Evolutionary conservation across 1,139 yeast genomes (phyloP), one percentile per base, ranked within the genome.

Genomic region (Starmera stellimalicola): DNA sequence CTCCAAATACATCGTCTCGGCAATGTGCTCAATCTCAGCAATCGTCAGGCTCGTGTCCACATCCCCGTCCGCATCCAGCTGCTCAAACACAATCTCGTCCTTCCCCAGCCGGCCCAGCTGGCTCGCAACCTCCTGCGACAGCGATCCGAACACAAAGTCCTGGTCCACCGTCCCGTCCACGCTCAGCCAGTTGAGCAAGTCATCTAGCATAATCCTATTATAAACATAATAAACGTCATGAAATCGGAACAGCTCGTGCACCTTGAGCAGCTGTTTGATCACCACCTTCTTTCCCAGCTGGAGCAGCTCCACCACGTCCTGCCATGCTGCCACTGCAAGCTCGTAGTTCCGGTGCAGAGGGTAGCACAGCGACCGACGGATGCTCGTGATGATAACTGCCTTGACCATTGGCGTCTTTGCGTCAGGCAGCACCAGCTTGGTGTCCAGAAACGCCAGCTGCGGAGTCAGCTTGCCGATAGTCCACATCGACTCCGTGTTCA

Each of bases 401-500:
- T 60, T 62, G 25, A 87, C 57, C 31, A 73, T 57, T 45, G 57
- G 41, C 8, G 18, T 39, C 22, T 23, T 37, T 3, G 35, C 64
- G 19, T 60, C 63, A 2, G 58, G 56, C 19, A 63, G 65, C 30
- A 63, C 55, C 22, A 70, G 54, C 43, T 68, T 72, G 9, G 72
- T 61, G 52, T 87, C 97, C 28, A 91, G 60, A 43, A 69, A 75
- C 7, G 88, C 55, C 26, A 88, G 58, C 47, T 84, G 91, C 0
- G 97, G 95, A 0, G 77, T 62, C 24, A 91, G 53, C 47, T 80
- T 85, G 2, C 97, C 97, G 11, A 91, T 69, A 0, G 93, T 79
- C 98, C 97, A 91, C 0, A 94, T 87, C 40, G 94, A 81, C 56
- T 91, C 98, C 7, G 81, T 76, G 16, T 76, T 84, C 34, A 76